A percentile compares a stretch with the other conserved stretches of the same genome.
Evolutionary conservation across 2,329 filamentous ascomycete species (phyloP).

Genomic region (Decorospora gaudefroyi): DNA sequence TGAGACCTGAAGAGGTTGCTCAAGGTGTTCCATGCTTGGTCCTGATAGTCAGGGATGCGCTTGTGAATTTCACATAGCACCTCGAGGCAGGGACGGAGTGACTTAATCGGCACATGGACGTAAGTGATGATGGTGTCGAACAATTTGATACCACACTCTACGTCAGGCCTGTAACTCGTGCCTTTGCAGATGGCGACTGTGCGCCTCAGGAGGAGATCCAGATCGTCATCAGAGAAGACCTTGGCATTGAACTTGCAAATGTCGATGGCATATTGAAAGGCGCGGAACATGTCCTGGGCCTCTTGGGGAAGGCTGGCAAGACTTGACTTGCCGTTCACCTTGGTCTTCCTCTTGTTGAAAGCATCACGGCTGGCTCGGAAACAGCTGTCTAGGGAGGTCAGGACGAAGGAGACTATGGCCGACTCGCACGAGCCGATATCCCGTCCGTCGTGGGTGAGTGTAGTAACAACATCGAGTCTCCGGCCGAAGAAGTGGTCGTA

Average conservation of each 20-base stretch:
- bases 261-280: slow-evolving; percentile 69
- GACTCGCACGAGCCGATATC: slow-evolving; percentile 48
- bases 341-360: slow-evolving; percentile 28
- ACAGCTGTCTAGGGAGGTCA: slow-evolving; percentile 39
- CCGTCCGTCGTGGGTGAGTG: slow-evolving; percentile 46
- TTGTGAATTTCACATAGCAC: slow-evolving; percentile 74
- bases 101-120: slow-evolving; percentile 66
- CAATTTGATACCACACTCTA: slow-evolving; percentile 68
- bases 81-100: slow-evolving; percentile 68
- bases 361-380: slow-evolving; percentile 42
- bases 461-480: slow-evolving; percentile 43
- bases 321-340: slow-evolving; percentile 34
- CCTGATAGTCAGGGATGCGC: slow-evolving; percentile 63
- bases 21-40: slow-evolving; percentile 71
- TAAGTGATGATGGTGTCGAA: slow-evolving; percentile 74
- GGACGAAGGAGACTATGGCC: slow-evolving; percentile 41
- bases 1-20: slow-evolving; percentile 74
- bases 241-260: slow-evolving; percentile 78
- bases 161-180: slow-evolving; percentile 67
- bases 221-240: slow-evolving; percentile 65
- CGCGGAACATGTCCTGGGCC: slow-evolving; percentile 54
- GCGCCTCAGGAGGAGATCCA: slow-evolving; percentile 64
- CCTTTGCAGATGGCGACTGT: slow-evolving; percentile 69
- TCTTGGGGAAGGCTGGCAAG: slow-evolving; percentile 31
- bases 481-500: slow-evolving; percentile 38